Conservation (phyloP, 352 stramenopile species). For the Globisporangium nunn region DNA sequence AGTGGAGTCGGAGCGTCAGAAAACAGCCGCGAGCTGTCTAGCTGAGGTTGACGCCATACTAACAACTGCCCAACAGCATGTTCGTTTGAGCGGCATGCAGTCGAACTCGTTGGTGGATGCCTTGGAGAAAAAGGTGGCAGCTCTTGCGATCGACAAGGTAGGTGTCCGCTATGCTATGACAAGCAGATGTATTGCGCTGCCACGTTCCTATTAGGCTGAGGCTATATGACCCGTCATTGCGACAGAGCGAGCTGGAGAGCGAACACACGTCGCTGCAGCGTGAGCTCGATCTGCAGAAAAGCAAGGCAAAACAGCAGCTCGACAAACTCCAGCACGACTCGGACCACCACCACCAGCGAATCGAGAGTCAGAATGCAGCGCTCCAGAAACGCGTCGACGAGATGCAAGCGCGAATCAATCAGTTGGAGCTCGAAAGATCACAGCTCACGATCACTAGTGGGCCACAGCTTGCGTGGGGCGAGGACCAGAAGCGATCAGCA, state of each 20-base stretch:
- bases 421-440: slow-evolving; percentile 4
- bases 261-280: slow-evolving; percentile 24
- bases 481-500: background rate
- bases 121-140: slow-evolving; percentile 15
- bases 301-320: slow-evolving; percentile 10
- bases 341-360: slow-evolving; percentile 10
- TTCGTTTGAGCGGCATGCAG: slow-evolving; percentile 9
- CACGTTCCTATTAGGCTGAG: background rate
- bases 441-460: slow-evolving; percentile 4
- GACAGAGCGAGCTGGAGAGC: slow-evolving; percentile 20
- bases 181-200: background rate
- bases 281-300: slow-evolving; percentile 18
- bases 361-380: slow-evolving; percentile 12
- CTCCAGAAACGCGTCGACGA: slow-evolving; percentile 23
- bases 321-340: slow-evolving; percentile 12
- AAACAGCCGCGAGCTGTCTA: background rate
- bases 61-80: slow-evolving; percentile 1
- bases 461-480: slow-evolving; percentile 10
- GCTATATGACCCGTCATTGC: background rate
- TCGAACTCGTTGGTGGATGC: slow-evolving; percentile 6
- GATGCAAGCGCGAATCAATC: slow-evolving; percentile 20
- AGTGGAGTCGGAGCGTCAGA: slow-evolving; percentile 2
- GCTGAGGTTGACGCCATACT: background rate
- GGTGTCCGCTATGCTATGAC: no score
- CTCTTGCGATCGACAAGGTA: slow-evolving; percentile 10